A percentile compares a stretch with the other conserved stretches of the same genome.
Evolutionary conservation across 2,329 filamentous ascomycete genomes (phyloP).

Genomic region (Pseudogymnoascus verrucosus): DNA sequence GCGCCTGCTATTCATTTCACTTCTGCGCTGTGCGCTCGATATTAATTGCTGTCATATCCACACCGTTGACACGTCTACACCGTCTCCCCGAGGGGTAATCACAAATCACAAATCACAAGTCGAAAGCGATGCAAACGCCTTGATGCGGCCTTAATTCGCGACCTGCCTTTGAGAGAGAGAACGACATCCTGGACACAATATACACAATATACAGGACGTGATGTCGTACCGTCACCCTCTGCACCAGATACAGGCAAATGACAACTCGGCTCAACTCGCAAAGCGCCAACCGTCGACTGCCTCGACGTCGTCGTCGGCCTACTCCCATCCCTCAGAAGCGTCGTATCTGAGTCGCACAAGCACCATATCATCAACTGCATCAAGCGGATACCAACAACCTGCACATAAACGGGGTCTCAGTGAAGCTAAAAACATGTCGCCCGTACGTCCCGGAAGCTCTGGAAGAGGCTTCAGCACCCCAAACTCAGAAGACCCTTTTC

Average conservation of each 20-base stretch:
- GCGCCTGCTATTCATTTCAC: background rate
- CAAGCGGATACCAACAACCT: constrained; percentile 44
- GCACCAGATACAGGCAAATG: constrained; percentile 46
- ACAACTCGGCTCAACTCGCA: constrained; percentile 32
- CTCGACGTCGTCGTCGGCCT: constrained; percentile 62
- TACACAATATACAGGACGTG: constrained; percentile 19
- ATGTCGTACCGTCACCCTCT: constrained; percentile 55
- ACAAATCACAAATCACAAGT: background rate
- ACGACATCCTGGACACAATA: background rate
- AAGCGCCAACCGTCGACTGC: constrained; percentile 60
- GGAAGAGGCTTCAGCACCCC: constrained; percentile 30
- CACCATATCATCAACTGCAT: constrained; percentile 65
- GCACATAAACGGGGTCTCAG: constrained; percentile 69
- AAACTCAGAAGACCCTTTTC: constrained; percentile 59
- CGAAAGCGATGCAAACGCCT: constrained; percentile 13
- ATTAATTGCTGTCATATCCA: background rate
- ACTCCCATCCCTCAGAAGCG: constrained; percentile 43
- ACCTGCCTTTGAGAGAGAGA: background rate
- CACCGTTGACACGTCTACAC: constrained; percentile 6
- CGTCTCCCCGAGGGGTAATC: constrained; percentile 7
- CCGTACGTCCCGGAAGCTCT: constrained; percentile 37
- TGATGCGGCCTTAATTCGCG: constrained; percentile 12
- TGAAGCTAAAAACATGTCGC: constrained; percentile 53
- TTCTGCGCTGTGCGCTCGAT: constrained; percentile 11
- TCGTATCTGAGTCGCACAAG: constrained; percentile 55